phyloP scores from a whole-genome alignment of 2,329 filamentous ascomycete species.

The Aspergillus sp. region DNA sequence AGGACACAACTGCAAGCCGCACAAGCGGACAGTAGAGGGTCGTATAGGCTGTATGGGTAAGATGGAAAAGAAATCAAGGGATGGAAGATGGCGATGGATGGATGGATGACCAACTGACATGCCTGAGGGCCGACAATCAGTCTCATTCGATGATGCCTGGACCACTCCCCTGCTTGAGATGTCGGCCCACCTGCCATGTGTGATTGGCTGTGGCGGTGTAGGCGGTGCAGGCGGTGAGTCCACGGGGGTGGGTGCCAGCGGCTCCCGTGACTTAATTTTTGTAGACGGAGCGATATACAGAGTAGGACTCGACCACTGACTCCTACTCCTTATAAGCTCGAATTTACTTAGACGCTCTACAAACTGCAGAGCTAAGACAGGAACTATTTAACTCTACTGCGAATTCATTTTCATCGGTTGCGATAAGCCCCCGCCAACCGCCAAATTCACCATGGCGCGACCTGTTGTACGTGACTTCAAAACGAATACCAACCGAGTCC shows the following conservation, averaged over 20 bases:
- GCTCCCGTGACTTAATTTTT: conserved; percentile 10
- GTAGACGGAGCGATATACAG: background rate
- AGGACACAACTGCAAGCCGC: background rate
- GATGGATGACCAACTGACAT: conserved; percentile 7
- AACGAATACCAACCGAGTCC: background rate
- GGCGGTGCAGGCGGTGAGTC: conserved; percentile 7
- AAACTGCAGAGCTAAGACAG: background rate
- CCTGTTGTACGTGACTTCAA: background rate
- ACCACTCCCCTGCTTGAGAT: conserved; percentile 3
- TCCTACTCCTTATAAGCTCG: background rate
- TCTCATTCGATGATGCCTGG: conserved; percentile 3
- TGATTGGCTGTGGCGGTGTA: conserved; percentile 8
- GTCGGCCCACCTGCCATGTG: background rate
- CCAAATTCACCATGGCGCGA: background rate
- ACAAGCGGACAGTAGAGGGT: conserved; percentile 16
- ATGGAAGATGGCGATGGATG: conserved; percentile 17
- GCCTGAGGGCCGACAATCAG: conserved; percentile 1
- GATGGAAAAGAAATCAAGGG: conserved; percentile 18
- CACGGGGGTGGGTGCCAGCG: background rate
- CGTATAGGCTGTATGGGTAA: conserved; percentile 18
- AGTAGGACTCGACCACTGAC: background rate
- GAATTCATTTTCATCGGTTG: too few species aligned
- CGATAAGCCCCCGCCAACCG: background rate
- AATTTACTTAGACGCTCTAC: background rate
- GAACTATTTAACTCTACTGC: too few species aligned